A percentile compares a stretch with the other conserved stretches of the same genome.
Conservation (phyloP, 2,329 filamentous ascomycete genomes). For the Aspergillus felis region DNA sequence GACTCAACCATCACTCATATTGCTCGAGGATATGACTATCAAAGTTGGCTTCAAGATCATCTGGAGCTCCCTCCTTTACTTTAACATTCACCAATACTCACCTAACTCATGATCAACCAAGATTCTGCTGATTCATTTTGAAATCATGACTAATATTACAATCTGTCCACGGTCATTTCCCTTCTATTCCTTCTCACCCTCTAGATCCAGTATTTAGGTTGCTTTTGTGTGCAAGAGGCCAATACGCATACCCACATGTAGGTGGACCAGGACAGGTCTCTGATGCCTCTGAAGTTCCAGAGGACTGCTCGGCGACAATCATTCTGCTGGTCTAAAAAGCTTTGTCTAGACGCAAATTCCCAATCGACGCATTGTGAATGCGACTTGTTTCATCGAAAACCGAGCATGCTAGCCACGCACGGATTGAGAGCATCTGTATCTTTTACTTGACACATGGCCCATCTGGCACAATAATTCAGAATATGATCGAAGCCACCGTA, state of each 20-base stretch:
- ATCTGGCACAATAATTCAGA: constrained; percentile 1
- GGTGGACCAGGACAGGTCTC: not conserved
- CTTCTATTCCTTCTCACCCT: not conserved
- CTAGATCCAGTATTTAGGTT: not conserved
- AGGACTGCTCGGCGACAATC: not conserved
- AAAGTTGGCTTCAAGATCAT: constrained; percentile 1
- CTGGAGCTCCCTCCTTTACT: not conserved
- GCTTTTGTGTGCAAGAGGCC: not conserved
- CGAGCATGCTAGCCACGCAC: not conserved
- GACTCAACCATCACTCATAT: no score
- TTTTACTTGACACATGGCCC: constrained; percentile 2
- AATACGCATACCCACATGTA: constrained; percentile 1
- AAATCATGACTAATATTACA: not conserved
- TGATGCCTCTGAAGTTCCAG: not conserved
- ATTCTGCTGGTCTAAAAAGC: not conserved
- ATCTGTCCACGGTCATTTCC: not conserved
- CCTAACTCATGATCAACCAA: not conserved
- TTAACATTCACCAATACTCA: not conserved
- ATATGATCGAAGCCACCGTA: constrained; percentile 4
- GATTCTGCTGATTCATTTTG: not conserved
- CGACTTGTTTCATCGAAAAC: not conserved
- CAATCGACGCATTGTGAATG: not conserved
- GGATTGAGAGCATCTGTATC: not conserved
- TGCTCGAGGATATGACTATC: not conserved
- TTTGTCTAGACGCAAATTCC: not conserved